These are phyloP conservation scores for Aschersonia sp. DNA, from an alignment of 2,329 filamentous ascomycete species.

Conservation along the genomic window DNA sequence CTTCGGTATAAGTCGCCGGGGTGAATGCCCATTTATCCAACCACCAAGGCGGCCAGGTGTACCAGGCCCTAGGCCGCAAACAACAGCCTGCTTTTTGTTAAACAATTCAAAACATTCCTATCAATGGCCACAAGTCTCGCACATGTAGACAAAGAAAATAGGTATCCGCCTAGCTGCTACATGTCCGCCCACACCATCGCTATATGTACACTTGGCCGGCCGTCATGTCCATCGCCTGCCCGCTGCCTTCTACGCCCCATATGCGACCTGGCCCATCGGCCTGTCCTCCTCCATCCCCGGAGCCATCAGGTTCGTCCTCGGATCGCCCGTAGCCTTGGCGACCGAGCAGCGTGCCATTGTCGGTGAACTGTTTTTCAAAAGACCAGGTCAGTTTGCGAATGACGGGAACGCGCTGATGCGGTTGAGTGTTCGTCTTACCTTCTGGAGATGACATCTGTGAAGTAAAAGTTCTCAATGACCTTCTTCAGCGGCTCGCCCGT, in stretches of 20 bases:
- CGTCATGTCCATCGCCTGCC: not conserved
- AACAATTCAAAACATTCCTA: no score
- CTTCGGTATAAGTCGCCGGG: no score
- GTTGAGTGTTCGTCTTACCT: slow-evolving; percentile 45
- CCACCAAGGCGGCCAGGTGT: no score
- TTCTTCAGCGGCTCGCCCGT: slow-evolving; percentile 64
- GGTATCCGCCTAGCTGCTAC: not conserved
- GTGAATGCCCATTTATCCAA: no score
- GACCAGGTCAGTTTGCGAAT: no score
- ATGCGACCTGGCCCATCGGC: slow-evolving; percentile 46
- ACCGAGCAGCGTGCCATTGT: slow-evolving; percentile 98
- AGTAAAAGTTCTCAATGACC: slow-evolving; percentile 92
- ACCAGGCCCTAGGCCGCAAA: no score
- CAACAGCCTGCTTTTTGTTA: no score
- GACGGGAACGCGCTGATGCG: not conserved
- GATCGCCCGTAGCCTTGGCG: slow-evolving; percentile 70
- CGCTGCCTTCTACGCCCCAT: slow-evolving; percentile 29
- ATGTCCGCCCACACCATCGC: not conserved
- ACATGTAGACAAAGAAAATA: not conserved
- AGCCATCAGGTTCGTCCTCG: slow-evolving; percentile 67
- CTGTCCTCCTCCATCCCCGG: slow-evolving; percentile 50
- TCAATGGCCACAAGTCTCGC: no score
- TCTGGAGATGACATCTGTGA: slow-evolving; percentile 92
- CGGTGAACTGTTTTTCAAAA: slow-evolving; percentile 50
- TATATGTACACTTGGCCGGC: not conserved